phyloP scores from a whole-genome alignment of 2,329 filamentous ascomycete species.

The Fusarium anguioides region DNA sequence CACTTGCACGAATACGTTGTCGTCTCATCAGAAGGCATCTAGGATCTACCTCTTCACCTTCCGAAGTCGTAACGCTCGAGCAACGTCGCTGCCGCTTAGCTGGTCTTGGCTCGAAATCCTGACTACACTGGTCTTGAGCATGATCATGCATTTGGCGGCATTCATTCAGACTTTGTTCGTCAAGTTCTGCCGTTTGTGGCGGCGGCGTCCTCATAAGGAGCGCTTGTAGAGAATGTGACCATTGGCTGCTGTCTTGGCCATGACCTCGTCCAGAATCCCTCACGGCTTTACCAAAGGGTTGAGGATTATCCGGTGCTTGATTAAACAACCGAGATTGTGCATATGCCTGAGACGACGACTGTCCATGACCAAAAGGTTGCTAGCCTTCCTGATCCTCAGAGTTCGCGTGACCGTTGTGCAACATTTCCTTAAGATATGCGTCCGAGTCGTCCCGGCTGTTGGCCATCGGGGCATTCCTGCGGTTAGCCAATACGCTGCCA shows the following conservation, averaged over 20 bases:
- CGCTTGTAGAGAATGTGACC: constrained; percentile 34
- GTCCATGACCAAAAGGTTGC: constrained; percentile 24
- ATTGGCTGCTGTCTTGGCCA: constrained; percentile 3
- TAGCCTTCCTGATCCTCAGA: constrained; percentile 38
- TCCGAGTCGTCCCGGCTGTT: constrained; percentile 27
- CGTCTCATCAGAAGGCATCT: constrained; percentile 37
- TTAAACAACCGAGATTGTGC: constrained; percentile 1
- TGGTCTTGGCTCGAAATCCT: neutral
- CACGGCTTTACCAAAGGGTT: neutral
- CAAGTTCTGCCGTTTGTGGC: constrained; percentile 3
- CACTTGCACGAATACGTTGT: constrained; percentile 25
- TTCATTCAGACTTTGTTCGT: neutral
- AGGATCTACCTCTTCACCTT: constrained; percentile 23
- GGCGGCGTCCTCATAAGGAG: constrained; percentile 36
- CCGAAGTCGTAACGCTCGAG: constrained; percentile 10
- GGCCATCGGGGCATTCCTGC: constrained; percentile 9
- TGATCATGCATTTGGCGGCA: neutral
- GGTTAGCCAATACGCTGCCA: constrained; percentile 12
- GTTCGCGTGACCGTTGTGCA: constrained; percentile 17
- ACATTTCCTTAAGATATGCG: constrained; percentile 20
- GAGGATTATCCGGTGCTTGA: neutral
- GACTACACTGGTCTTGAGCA: neutral
- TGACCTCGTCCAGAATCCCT: neutral
- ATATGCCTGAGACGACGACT: neutral
- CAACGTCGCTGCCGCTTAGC: constrained; percentile 16